Conservation (phyloP, 179 eudicot genomes). For the Silene coronaria region DNA sequence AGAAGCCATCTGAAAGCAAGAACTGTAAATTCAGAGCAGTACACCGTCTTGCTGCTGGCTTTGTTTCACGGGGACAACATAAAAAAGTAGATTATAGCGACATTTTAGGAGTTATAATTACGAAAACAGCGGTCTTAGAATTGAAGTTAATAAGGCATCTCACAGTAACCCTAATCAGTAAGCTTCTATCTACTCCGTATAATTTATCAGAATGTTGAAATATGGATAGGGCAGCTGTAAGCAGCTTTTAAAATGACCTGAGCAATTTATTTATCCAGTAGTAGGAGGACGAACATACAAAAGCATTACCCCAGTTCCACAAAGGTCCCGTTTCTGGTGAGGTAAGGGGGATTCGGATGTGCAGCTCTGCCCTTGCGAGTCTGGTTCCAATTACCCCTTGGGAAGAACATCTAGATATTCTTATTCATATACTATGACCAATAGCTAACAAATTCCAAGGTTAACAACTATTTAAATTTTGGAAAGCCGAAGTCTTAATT, state of each 20-base stretch:
- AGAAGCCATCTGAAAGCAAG: constrained; percentile 76
- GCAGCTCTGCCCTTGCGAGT: no score
- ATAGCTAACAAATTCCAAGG: not conserved
- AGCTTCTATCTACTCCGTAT: not conserved
- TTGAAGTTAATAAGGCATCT: no score
- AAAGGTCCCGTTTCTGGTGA: no score
- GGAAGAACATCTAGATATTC: not conserved
- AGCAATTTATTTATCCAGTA: no score
- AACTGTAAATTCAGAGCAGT: constrained; percentile 12
- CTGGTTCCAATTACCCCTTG: no score
- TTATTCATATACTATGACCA: not conserved
- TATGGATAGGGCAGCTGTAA: not conserved
- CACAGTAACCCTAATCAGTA: no score
- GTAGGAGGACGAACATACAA: not conserved
- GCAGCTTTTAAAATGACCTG: not conserved
- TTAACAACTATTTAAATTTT: not conserved
- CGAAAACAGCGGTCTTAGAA: no score
- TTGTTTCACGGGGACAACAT: no score
- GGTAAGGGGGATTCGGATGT: no score
- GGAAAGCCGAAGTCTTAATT: not conserved
- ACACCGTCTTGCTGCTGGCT: no score
- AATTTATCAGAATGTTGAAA: not conserved
- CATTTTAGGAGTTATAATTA: no score
- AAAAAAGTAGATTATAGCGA: no score
- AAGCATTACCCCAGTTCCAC: not conserved